Conservation (phyloP, 2,329 filamentous ascomycete species). For the Ophiocordyceps unilateralis region DNA sequence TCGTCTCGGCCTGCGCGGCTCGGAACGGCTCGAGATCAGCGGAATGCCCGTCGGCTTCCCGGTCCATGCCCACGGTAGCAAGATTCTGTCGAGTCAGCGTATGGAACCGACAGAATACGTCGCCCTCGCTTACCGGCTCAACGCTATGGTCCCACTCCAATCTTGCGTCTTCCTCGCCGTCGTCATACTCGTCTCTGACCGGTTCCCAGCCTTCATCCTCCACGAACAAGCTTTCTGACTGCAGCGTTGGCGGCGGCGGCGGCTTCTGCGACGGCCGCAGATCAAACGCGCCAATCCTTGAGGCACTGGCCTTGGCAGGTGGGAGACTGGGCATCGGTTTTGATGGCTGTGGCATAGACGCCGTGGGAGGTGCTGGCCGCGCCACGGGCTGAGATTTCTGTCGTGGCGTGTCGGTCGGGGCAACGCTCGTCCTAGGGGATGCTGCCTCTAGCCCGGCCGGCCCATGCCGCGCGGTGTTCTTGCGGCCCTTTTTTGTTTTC, state of each 20-base stretch:
- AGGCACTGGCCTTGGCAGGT: slow-evolving; percentile 16
- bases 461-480: slow-evolving; percentile 14
- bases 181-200: slow-evolving; percentile 38
- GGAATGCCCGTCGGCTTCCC: slow-evolving; percentile 13
- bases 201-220: slow-evolving; percentile 66
- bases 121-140: slow-evolving; percentile 33
- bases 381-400: slow-evolving; percentile 7
- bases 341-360: slow-evolving; percentile 11
- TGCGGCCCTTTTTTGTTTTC: slow-evolving; percentile 29
- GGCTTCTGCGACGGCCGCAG: slow-evolving; percentile 35
- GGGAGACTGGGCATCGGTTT: slow-evolving; percentile 16
- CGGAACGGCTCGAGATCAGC: slow-evolving; percentile 6
- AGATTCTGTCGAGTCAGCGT: slow-evolving; percentile 23
- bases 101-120: not conserved
- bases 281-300: slow-evolving; percentile 22
- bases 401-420: slow-evolving; percentile 15
- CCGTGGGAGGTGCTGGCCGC: slow-evolving; percentile 5
- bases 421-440: slow-evolving; percentile 25
- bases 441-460: slow-evolving; percentile 29
- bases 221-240: slow-evolving; percentile 56
- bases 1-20: slow-evolving; percentile 9
- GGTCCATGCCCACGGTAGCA: slow-evolving; percentile 24
- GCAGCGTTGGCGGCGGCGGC: slow-evolving; percentile 37
- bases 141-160: slow-evolving; percentile 60
- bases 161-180: slow-evolving; percentile 47